A percentile compares a stretch with the other conserved stretches of the same genome.
Evolutionary conservation across 2,329 filamentous ascomycete species (phyloP).

Genomic region (Gaeumannomyces tritici): DNA sequence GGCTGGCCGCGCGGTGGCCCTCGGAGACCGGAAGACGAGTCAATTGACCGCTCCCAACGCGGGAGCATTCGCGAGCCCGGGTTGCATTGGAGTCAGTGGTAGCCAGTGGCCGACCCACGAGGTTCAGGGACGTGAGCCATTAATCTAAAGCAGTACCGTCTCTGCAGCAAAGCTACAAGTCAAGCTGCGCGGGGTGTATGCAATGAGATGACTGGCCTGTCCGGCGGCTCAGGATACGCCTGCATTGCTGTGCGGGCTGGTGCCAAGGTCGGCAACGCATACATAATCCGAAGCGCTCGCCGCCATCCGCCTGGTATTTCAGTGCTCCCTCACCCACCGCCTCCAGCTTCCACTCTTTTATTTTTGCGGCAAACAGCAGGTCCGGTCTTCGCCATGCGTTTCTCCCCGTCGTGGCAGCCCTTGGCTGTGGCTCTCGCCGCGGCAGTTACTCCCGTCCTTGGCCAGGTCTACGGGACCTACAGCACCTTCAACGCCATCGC

Average conservation of each 20-base stretch:
- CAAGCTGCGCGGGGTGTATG: not conserved
- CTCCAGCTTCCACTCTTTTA: not conserved
- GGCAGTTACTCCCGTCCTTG: not conserved
- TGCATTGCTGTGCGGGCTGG: too few relatives aligned
- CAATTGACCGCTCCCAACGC: not conserved
- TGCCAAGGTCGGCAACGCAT: too few relatives aligned
- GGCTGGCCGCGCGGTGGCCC: too few relatives aligned
- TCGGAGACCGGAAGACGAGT: not conserved
- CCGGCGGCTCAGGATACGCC: not conserved
- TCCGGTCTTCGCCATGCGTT: not conserved
- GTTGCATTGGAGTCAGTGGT: not conserved
- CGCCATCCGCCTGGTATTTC: too few relatives aligned
- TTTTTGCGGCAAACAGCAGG: not conserved
- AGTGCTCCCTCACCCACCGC: not conserved
- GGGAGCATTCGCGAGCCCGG: too few relatives aligned
- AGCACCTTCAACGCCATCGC: not conserved
- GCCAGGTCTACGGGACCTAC: not conserved
- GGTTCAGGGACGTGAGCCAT: not conserved
- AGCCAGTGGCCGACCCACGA: not conserved
- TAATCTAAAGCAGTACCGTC: not conserved
- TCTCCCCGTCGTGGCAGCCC: not conserved
- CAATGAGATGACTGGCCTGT: not conserved
- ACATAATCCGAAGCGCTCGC: too few relatives aligned
- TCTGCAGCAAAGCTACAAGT: not conserved
- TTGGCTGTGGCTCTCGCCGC: not conserved